Percentiles rank a stretch among this genome's conserved stretches.
These are phyloP conservation scores for Stentor roeselii DNA, from an alignment of 73 alveolate genomes.

Conservation along the genomic window DNA sequence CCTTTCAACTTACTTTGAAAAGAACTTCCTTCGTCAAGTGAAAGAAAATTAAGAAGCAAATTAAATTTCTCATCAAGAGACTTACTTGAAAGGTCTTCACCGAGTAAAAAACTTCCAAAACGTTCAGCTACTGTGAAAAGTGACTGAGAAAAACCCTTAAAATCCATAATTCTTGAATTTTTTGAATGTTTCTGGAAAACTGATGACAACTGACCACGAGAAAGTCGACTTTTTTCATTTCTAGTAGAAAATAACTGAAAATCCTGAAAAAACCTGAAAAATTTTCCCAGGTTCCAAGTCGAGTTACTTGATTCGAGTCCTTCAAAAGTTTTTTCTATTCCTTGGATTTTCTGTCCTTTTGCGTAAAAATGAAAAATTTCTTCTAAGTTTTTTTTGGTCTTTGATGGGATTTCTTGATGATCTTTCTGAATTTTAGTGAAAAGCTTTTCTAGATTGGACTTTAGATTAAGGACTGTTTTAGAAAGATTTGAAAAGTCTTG, in stretches of 20 bases:
- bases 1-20: not conserved
- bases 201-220: not conserved
- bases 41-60: not conserved
- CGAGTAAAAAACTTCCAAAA: not conserved
- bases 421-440: too few relatives aligned
- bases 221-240: not conserved
- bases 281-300: constrained; percentile 5
- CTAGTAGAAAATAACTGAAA: not conserved
- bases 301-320: not conserved
- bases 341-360: not conserved
- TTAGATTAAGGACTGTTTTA: too few relatives aligned
- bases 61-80: not conserved
- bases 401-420: not conserved
- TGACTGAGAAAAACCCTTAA: not conserved
- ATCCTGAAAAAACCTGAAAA: not conserved
- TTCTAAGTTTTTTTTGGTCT: not conserved
- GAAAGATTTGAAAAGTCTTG: too few relatives aligned
- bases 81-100: not conserved
- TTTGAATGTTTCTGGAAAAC: not conserved
- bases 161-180: not conserved
- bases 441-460: too few relatives aligned
- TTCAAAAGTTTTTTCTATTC: not conserved
- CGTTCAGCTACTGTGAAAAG: not conserved
- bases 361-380: not conserved
- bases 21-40: not conserved